These are phyloP conservation scores for Solanum medicagineum DNA, from an alignment of 257 asterid genomes.

Conservation along the genomic window DNA sequence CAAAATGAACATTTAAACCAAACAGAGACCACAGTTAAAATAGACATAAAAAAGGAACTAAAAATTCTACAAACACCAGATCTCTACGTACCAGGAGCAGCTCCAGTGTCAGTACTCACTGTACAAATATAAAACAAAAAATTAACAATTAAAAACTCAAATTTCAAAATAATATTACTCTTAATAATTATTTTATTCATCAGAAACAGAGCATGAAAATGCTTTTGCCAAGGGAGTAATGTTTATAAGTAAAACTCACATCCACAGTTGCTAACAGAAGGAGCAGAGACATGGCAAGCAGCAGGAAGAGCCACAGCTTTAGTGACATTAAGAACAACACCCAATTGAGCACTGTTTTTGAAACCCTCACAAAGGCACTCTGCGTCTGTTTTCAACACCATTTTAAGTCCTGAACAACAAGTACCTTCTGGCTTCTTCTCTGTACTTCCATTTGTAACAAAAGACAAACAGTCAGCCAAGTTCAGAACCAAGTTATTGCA, in stretches of 20 bases:
- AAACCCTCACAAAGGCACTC: conserved; percentile 75
- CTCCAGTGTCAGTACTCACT: conserved; percentile 38
- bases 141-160: background rate
- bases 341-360: conserved; percentile 74
- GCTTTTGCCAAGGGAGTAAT: background rate
- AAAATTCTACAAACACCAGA: background rate
- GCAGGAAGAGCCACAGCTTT: conserved; percentile 70
- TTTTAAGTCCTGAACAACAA: conserved; percentile 75
- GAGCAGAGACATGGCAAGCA: conserved; percentile 80
- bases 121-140: conserved; percentile 3
- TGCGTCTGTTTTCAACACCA: conserved; percentile 59
- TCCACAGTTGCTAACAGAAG: conserved; percentile 57
- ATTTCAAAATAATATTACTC: background rate
- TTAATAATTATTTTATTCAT: background rate
- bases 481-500: conserved; percentile 46
- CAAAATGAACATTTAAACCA: background rate
- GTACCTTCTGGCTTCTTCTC: conserved; percentile 44
- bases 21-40: background rate
- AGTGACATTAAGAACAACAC: conserved; percentile 56
- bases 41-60: background rate
- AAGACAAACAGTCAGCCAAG: conserved; percentile 74
- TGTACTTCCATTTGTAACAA: conserved; percentile 53
- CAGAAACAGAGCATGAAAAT: background rate
- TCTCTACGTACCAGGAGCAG: conserved; percentile 52
- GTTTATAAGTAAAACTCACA: conserved; percentile 23